Evolutionary conservation across 768 basidiomycete species (phyloP), one percentile per base, ranked within the genome.

Genomic region (Lentinula sp.): DNA sequence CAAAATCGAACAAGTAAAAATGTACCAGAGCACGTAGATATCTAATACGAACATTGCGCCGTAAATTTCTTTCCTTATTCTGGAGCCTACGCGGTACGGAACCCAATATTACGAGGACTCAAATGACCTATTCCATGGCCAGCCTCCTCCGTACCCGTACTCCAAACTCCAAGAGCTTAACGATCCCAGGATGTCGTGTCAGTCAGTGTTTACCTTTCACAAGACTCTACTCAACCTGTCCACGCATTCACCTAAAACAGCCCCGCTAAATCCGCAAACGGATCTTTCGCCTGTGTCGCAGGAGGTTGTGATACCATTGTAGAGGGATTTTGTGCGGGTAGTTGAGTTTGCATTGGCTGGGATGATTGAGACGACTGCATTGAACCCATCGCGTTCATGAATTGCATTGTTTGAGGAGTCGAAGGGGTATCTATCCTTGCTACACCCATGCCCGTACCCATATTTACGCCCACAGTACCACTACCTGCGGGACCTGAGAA

Each of bases 211-310:
- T 28, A 28, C 28, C 28, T 28, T 28, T 28, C 28, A 28, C 28
- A 28, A 28, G 28, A 28, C 28, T 3, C 3, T 28, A 28, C 28
- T 3, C 28, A 28, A 28, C 28, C 28, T 28, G 28, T 28, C 28
- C 28, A 28, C 28, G 28, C 28, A 28, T 28, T 28, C 28, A 28
- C 28, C 33, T 68, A 93, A 70, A 93, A 92, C 59, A 93, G 72
- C 18, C 87, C 87, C 2, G 81, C 90, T 39, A 93, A 77, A 73
- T 93, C 91, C 6, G 90, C 90, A 67, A 93, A 93, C 45, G 92
- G 91, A 71, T 93, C 91, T 70, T 90, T 93, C 60, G 70, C 66
- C 64, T 74, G 50, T 9, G 71, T 70, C 42, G 48, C 28, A 23
- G 48, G 48, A 23, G 48, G 20, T 23, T 39, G 59, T 20, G 61